These are phyloP conservation scores for Ceratocystiopsis minuta DNA, from an alignment of 2,329 filamentous ascomycete genomes.

Conservation along the genomic window DNA sequence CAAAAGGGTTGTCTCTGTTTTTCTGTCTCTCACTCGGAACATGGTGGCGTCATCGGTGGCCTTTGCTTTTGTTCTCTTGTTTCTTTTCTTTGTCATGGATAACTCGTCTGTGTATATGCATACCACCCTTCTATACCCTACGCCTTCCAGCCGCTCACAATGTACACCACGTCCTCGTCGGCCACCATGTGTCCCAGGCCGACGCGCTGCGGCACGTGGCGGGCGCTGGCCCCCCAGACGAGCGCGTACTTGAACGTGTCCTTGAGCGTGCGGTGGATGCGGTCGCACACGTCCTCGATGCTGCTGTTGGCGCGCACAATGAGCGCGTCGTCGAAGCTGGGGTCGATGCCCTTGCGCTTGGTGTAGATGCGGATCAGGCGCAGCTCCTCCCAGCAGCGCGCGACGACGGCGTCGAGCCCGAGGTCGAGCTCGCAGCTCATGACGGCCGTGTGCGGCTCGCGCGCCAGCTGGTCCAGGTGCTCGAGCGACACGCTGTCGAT, in stretches of 20 bases:
- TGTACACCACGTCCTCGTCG: conserved; percentile 52
- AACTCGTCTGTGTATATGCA: background rate
- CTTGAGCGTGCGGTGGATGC: conserved; percentile 83
- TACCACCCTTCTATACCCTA: conserved; percentile 16
- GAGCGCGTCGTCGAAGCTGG: conserved; percentile 75
- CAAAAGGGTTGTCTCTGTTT: background rate
- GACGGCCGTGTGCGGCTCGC: conserved; percentile 84
- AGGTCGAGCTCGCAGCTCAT: conserved; percentile 96
- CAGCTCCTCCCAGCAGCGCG: conserved; percentile 87
- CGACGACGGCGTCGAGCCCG: conserved; percentile 82
- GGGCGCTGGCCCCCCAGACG: conserved; percentile 92
- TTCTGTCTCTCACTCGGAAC: background rate
- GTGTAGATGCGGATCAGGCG: conserved; percentile 85
- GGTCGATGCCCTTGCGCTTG: conserved; percentile 83
- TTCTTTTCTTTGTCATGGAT: background rate
- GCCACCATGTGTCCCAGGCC: conserved; percentile 66
- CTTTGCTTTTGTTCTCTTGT: background rate
- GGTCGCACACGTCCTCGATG: conserved; percentile 94
- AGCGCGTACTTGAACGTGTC: conserved; percentile 98
- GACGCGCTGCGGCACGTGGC: conserved; percentile 85
- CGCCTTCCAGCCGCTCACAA: conserved; percentile 46
- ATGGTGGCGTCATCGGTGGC: too few species aligned
- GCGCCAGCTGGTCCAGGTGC: conserved; percentile 78
- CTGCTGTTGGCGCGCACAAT: conserved; percentile 79
- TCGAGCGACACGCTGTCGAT: conserved; percentile 90